Evolutionary conservation across 2,329 filamentous ascomycete species (phyloP).

Genomic region (Aspergillus neotritici): DNA sequence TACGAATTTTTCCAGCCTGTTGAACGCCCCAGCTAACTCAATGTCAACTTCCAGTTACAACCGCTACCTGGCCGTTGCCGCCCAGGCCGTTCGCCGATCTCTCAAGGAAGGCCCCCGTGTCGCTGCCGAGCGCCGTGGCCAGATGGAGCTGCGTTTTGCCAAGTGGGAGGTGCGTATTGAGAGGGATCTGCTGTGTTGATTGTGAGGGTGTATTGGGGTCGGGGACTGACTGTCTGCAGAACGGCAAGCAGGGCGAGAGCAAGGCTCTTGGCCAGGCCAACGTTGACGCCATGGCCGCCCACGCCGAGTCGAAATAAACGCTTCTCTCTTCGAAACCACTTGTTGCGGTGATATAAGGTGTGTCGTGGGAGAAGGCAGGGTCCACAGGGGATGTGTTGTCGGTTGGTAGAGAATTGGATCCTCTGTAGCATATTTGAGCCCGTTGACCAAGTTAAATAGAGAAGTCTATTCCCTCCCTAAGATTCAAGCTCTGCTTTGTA

Average conservation of each 20-base stretch:
- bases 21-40: slow-evolving; percentile 5
- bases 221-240: slow-evolving; percentile 52
- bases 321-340: slow-evolving; percentile 10
- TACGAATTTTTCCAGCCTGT: slow-evolving; percentile 3
- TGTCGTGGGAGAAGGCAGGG: slow-evolving; percentile 13
- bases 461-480: slow-evolving; percentile 18
- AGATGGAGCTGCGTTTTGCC: slow-evolving; percentile 81
- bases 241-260: slow-evolving; percentile 88
- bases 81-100: slow-evolving; percentile 90
- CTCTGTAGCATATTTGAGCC: slow-evolving; percentile 34
- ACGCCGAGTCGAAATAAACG: slow-evolving; percentile 40
- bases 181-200: slow-evolving; percentile 3
- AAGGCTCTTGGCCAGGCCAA: slow-evolving; percentile 63
- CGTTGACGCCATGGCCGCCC: slow-evolving; percentile 42
- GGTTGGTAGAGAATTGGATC: slow-evolving; percentile 22
- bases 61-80: slow-evolving; percentile 94
- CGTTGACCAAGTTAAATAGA: slow-evolving; percentile 26
- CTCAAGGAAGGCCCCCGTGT: slow-evolving; percentile 94
- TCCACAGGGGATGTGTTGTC: slow-evolving; percentile 17
- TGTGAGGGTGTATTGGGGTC: slow-evolving; percentile 4
- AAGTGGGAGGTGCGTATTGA: slow-evolving; percentile 83
- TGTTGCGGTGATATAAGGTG: slow-evolving; percentile 17
- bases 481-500: slow-evolving; percentile 1
- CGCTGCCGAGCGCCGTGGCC: slow-evolving; percentile 78
- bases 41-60: slow-evolving; percentile 72